Percentiles rank a stretch among this genome's conserved stretches.
These are phyloP conservation scores for Fusarium marasasianum DNA, from an alignment of 2,329 filamentous ascomycete species.

Conservation along the genomic window DNA sequence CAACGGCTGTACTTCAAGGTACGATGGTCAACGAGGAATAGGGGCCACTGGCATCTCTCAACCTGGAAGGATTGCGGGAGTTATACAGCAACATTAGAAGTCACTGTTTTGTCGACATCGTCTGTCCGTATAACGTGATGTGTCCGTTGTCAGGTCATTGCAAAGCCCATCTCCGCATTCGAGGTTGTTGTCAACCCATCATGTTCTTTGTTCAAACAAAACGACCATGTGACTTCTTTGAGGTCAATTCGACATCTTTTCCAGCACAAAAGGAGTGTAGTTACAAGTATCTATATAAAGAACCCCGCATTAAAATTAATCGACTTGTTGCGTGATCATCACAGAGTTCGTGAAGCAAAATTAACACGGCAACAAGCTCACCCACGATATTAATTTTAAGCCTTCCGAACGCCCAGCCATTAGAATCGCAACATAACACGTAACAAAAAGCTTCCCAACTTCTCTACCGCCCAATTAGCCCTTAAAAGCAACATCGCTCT, in stretches of 20 bases:
- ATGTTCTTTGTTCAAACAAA: background rate
- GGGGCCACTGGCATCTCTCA: background rate
- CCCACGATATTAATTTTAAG: background rate
- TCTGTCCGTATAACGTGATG: background rate
- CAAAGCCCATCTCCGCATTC: background rate
- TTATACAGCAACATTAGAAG: background rate
- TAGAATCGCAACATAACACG: rapidly evolving
- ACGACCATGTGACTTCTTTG: background rate
- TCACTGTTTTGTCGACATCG: background rate
- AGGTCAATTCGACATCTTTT: background rate
- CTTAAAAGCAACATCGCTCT: background rate
- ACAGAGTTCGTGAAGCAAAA: background rate
- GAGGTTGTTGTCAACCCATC: background rate
- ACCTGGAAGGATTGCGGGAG: rapidly evolving
- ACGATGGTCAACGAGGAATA: no score
- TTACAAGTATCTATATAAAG: rapidly evolving
- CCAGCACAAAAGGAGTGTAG: rapidly evolving
- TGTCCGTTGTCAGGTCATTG: background rate
- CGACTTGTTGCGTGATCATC: background rate
- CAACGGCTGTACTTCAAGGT: background rate
- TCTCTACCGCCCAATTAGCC: slow-evolving; percentile 6
- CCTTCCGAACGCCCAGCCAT: rapidly evolving
- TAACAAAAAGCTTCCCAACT: slow-evolving; percentile 12
- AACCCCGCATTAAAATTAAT: background rate
- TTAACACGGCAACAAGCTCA: background rate